Percentiles rank a stretch among this genome's conserved stretches.
These are phyloP conservation scores for Leucocoprinus sp. DNA, from an alignment of 768 basidiomycete species.

Conservation along the genomic window DNA sequence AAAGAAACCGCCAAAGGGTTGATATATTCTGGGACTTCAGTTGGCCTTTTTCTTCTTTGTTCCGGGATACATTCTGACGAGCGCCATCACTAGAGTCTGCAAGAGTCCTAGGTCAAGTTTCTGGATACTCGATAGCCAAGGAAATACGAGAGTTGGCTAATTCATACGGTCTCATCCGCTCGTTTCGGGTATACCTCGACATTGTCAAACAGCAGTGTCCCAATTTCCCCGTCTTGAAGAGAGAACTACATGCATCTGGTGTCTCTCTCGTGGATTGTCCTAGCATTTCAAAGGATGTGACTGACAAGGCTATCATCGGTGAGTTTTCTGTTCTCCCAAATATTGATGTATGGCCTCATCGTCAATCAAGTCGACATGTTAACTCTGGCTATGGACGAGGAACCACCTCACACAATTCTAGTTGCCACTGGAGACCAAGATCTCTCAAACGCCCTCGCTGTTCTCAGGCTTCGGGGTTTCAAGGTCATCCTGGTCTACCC, in stretches of 20 bases:
- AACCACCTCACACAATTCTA: slow-evolving; percentile 37
- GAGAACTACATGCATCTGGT: slow-evolving; percentile 41
- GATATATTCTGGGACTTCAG: slow-evolving; percentile 39
- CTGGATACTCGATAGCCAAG: slow-evolving; percentile 35
- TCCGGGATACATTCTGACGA: neutral
- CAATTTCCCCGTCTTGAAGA: slow-evolving; percentile 19
- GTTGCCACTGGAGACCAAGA: slow-evolving; percentile 63
- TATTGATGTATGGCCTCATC: neutral
- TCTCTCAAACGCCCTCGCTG: slow-evolving; percentile 53
- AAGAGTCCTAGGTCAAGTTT: slow-evolving; percentile 23
- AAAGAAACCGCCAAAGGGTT: slow-evolving; percentile 16
- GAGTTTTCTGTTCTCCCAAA: slow-evolving; percentile 5
- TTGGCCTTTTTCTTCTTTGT: slow-evolving; percentile 13
- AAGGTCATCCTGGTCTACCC: slow-evolving; percentile 43
- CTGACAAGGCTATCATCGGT: slow-evolving; percentile 47
- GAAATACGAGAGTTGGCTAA: slow-evolving; percentile 38
- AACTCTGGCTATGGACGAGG: slow-evolving; percentile 40
- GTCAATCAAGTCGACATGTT: slow-evolving; percentile 20
- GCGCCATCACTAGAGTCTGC: slow-evolving; percentile 26
- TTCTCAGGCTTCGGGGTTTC: slow-evolving; percentile 45
- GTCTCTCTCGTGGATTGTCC: slow-evolving; percentile 34
- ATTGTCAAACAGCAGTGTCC: slow-evolving; percentile 20
- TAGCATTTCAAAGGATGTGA: slow-evolving; percentile 29
- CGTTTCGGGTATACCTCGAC: slow-evolving; percentile 50
- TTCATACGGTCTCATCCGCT: slow-evolving; percentile 35